A percentile compares a stretch with the other conserved stretches of the same genome.
These are phyloP conservation scores for Scedosporium minutisporum DNA, from an alignment of 2,329 filamentous ascomycete genomes.

Conservation along the genomic window DNA sequence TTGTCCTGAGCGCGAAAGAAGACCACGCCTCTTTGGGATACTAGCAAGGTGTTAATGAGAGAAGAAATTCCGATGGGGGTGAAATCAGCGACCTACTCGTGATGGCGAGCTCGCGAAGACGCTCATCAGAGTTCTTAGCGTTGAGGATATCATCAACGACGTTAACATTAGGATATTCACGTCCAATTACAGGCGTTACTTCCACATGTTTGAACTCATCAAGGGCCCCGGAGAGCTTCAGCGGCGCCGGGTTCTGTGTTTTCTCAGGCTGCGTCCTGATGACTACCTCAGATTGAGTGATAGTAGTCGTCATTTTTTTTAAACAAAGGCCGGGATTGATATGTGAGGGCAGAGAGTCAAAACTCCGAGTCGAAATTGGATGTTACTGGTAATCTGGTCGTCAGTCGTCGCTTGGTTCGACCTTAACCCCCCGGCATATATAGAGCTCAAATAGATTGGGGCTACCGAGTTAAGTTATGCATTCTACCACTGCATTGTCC, in stretches of 20 bases:
- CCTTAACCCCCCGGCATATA: not conserved
- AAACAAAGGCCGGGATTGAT: not conserved
- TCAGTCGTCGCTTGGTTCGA: not conserved
- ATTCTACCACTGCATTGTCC: not conserved
- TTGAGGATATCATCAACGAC: constrained; percentile 40
- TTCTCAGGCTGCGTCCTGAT: not conserved
- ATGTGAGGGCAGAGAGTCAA: not conserved
- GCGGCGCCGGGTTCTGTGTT: constrained; percentile 11
- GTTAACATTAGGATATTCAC: constrained; percentile 40
- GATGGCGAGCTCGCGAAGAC: constrained; percentile 51
- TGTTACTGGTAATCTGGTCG: not conserved
- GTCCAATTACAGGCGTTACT: constrained; percentile 45
- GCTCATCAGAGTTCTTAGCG: constrained; percentile 41
- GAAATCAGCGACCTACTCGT: constrained; percentile 31
- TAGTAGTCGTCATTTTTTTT: not conserved
- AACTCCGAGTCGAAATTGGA: not conserved
- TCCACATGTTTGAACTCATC: constrained; percentile 36
- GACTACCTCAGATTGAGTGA: not conserved
- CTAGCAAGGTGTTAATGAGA: constrained; percentile 21
- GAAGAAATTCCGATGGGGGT: not conserved
- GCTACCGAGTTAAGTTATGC: not conserved
- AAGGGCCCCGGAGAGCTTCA: constrained; percentile 26
- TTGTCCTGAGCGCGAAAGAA: constrained; percentile 53
- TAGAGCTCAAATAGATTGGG: not conserved
- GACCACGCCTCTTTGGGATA: constrained; percentile 54